Base-by-base conservation (phyloP, 257 asterid genomes). In the Lycium barbarum region DNA sequence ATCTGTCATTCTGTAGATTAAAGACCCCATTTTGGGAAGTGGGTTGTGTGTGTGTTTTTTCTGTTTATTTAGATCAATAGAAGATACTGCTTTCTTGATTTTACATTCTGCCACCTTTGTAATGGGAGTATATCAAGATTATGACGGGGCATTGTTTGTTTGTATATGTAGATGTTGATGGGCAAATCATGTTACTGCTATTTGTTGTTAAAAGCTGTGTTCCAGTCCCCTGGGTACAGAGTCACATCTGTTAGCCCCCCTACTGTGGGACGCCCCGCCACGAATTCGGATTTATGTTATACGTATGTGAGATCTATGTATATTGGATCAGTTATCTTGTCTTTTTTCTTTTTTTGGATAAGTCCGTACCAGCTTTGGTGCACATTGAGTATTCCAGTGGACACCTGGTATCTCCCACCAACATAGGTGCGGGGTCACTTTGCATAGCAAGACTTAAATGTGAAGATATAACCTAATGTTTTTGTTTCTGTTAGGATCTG, bases 1-100 rank as follows among this genome's bases (percentile, higher is more conserved):
- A 91, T 93, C 93, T 91, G 84, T 80, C 89, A 59, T 83, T 84
- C 53, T 81, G 80, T 85, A 26, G 51, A 12, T 12, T 82, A 83
- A 87, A 86, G 93, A 93, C 91, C 91, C 85, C 92, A 85, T 86
- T 79, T 84, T 53, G 81, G 79, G 15, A 51, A 38, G 53, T 84
- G 83, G 83, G 87, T 22, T 85, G 40, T 51, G 61, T 51, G 26
- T 61, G 45, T 84, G 33, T 26, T 26, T 26, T 81, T 12, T 38
- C 51, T 47, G 76, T 14, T 78, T 57, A 66, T 13, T 47, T 81
- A 45, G 85, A 86, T 84, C 79, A 67, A 20, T 83, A 14, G 82
- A 84, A 7, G 70, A 33, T 68, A 40, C 18, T 57, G 20, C 8
- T 5, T 61, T 61, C 13, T 61, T 61, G 35, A 61, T 61, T 61